A percentile compares a stretch with the other conserved stretches of the same genome.
These are phyloP conservation scores for Raphidocelis subcapitata DNA, from an alignment of 139 green algal genomes.

Conservation along the genomic window DNA sequence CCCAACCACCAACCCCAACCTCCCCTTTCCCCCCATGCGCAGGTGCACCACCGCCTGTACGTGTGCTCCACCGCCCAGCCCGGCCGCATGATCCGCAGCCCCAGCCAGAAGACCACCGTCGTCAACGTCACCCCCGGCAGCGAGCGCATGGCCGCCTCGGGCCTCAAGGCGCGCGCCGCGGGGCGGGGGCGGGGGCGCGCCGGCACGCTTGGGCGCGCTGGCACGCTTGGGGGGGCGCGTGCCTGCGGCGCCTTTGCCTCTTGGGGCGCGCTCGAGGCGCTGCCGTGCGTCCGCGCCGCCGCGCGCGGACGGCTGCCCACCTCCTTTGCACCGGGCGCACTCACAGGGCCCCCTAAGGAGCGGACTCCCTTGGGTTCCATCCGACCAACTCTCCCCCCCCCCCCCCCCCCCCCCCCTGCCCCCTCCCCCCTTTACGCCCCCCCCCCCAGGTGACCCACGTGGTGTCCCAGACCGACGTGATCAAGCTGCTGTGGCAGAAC, in stretches of 20 bases:
- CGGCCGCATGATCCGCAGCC: not conserved
- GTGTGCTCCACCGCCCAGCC: conserved; percentile 26
- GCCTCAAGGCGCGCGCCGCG: conserved; percentile 18
- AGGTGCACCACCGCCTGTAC: conserved; percentile 45
- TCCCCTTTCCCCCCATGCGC: too few relatives aligned
- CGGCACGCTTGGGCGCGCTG: not conserved
- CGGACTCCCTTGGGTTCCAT: too few relatives aligned
- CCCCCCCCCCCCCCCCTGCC: too few relatives aligned
- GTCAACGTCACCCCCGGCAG: conserved; percentile 35
- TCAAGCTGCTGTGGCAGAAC: conserved; percentile 33
- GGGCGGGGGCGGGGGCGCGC: not conserved
- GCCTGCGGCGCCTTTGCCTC: not conserved
- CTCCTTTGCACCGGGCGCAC: too few relatives aligned
- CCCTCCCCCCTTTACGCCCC: too few relatives aligned
- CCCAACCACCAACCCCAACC: not conserved
- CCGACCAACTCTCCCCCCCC: too few relatives aligned
- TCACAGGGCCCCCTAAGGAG: too few relatives aligned
- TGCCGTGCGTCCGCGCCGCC: not conserved
- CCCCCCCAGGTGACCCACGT: conserved; percentile 31
- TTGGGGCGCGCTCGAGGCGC: not conserved
- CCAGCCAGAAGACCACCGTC: conserved; percentile 30
- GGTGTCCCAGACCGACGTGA: conserved; percentile 35
- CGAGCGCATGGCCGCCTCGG: conserved; percentile 20
- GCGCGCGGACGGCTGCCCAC: too few relatives aligned
- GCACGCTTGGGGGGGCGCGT: not conserved